Percentiles rank a stretch among this genome's conserved stretches.
These are phyloP conservation scores for Blastocystis sp. DNA, from an alignment of 352 stramenopile genomes.

Conservation along the genomic window DNA sequence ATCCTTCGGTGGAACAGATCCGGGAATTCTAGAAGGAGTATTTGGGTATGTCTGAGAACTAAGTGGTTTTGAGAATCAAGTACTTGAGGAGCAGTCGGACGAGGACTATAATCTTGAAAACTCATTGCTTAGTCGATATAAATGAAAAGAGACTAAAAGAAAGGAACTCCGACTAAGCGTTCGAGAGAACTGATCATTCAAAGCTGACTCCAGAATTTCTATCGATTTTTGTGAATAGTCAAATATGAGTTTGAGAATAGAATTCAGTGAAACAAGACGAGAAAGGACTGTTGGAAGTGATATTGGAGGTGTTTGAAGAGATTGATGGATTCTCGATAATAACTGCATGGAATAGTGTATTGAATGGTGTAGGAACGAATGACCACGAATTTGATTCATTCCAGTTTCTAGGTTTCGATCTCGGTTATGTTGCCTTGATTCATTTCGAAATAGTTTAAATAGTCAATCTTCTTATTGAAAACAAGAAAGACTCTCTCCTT, in stretches of 20 bases:
- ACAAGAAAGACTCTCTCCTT: no score
- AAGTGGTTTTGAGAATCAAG: neutral
- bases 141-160: constrained; percentile 18
- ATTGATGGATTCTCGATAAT: neutral
- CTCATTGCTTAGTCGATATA: neutral
- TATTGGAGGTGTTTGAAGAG: neutral
- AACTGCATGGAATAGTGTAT: neutral
- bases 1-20: constrained; percentile 51
- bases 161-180: neutral
- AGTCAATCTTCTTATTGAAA: no score
- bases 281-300: neutral
- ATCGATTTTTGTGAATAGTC: no score
- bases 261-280: neutral
- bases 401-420: no score
- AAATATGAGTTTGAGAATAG: no score
- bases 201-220: no score
- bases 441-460: no score
- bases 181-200: neutral
- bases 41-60: constrained; percentile 61
- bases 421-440: no score
- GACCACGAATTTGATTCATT: no score
- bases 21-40: constrained; percentile 57
- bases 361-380: neutral
- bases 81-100: constrained; percentile 45
- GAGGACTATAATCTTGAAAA: constrained; percentile 21